These are phyloP conservation scores for Amoebophrya sp. DNA, from an alignment of 169 alveolate genomes.

Conservation along the genomic window DNA sequence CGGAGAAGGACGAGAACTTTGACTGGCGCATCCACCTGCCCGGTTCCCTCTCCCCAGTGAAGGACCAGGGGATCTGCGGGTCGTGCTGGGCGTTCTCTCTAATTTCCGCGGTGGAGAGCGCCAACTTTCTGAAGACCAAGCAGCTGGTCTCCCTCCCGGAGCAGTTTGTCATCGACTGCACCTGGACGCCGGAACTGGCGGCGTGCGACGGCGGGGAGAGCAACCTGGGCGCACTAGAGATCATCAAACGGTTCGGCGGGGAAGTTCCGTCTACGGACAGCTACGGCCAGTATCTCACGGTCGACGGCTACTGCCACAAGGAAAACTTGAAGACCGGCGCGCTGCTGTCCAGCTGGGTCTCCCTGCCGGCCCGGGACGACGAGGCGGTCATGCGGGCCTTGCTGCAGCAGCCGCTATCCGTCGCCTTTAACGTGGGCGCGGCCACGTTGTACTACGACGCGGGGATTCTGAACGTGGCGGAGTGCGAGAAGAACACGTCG, in stretches of 20 bases:
- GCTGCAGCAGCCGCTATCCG: neutral
- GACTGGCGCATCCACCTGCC: neutral
- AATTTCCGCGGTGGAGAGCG: neutral
- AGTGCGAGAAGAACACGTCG: neutral
- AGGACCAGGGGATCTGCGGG: conserved; percentile 6
- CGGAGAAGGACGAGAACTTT: neutral
- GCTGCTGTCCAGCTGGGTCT: neutral
- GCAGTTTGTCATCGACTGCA: conserved; percentile 1
- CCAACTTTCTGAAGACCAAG: neutral
- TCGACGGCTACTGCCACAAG: conserved; percentile 24
- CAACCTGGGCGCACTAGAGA: neutral
- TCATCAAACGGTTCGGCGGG: neutral
- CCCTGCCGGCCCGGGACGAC: neutral
- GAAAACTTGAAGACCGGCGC: neutral
- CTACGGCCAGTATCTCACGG: conserved; percentile 13
- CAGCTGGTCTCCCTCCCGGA: neutral
- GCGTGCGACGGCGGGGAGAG: conserved; percentile 3
- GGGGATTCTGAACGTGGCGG: neutral
- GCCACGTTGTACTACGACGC: neutral
- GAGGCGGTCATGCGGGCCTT: neutral
- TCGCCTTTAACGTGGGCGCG: neutral
- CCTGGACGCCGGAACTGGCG: neutral
- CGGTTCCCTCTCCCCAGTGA: neutral
- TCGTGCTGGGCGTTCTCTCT: neutral
- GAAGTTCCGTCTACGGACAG: neutral